Base-by-base conservation (phyloP, 129 eudicot species). In the Escallonia herrerae region DNA sequence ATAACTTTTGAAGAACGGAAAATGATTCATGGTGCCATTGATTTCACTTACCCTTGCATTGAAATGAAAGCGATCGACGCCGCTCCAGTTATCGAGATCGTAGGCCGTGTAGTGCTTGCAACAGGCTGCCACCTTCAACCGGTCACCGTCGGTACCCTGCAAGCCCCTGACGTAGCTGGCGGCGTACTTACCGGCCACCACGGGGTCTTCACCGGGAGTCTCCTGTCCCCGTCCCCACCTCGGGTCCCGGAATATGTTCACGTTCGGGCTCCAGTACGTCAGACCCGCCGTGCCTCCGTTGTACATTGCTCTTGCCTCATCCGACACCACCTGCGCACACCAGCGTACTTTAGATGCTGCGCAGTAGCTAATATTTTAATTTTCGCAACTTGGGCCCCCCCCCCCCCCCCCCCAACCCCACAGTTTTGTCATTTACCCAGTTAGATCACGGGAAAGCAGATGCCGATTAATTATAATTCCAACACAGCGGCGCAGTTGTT, bases 221-320 rank as follows among this genome's bases (percentile, higher is more conserved):
- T 90, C 97, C 71, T 83, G 95, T 8, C 88, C 91, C 10, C 97
- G 74, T 8, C 97, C 97, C 95, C 97, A 90, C 70, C 97, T 64
- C 6, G 97, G 97, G 84, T 90, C 97, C 43, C 97, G 67, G 48
- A 83, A 72, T 58, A 89, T 86, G 68, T 89, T 89, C 6, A 89
- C 83, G 63, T 85, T 83, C 14, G 97, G 97, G 78, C 97, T 90
- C 97, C 97, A 90, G 22, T 73, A 90, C 7, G 95, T 90, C 63
- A 90, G 66, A 8, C 97, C 97, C 1, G 75, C 91, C 70, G 39
- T 54, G 15, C 89, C 90, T 51, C 88, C 90, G 10, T 90, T 90
- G 83, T 90, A 86, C 97, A 90, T 86, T 56, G 97, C 97, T 72
- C 97, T 80, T 15, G 88, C 97, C 76, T 90, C 97, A 60, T 83